These are phyloP conservation scores for Candida koratica DNA, from an alignment of 805 yeast genomes.

Conservation along the genomic window DNA sequence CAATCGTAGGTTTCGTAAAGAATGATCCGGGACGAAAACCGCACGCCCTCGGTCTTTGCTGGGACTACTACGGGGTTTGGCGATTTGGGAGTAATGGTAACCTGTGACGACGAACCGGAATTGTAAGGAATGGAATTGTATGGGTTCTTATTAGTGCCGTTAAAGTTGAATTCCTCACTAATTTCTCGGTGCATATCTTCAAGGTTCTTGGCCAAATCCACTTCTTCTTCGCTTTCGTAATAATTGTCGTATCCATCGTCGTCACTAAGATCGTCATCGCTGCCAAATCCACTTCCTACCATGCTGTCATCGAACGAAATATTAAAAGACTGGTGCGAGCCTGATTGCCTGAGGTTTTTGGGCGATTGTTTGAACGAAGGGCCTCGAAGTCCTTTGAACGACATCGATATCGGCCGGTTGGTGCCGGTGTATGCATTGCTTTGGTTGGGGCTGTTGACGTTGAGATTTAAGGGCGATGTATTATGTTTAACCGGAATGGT, in stretches of 20 bases:
- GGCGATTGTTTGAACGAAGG: slow-evolving; percentile 44
- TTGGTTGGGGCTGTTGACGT: slow-evolving; percentile 6
- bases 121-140: slow-evolving; percentile 6
- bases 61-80: slow-evolving; percentile 2
- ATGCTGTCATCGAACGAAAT: slow-evolving; percentile 28
- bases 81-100: neutral
- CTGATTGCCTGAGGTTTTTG: slow-evolving; percentile 29
- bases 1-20: slow-evolving; percentile 81
- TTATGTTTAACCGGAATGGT: slow-evolving; percentile 2
- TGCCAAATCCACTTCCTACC: slow-evolving; percentile 40
- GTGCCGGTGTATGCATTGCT: slow-evolving; percentile 4
- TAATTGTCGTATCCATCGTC: slow-evolving; percentile 9
- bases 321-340: slow-evolving; percentile 40
- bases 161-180: neutral
- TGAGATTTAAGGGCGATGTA: slow-evolving; percentile 7
- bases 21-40: slow-evolving; percentile 77
- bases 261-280: slow-evolving; percentile 19
- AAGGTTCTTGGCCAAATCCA: slow-evolving; percentile 5
- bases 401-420: slow-evolving; percentile 44
- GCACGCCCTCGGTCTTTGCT: slow-evolving; percentile 31
- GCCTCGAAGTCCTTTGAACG: slow-evolving; percentile 60
- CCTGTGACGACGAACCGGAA: slow-evolving; percentile 5
- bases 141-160: slow-evolving; percentile 3
- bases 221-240: slow-evolving; percentile 9
- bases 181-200: slow-evolving; percentile 4